Conservation (phyloP, 2,329 filamentous ascomycete genomes). For the Calonectria pteridis region DNA sequence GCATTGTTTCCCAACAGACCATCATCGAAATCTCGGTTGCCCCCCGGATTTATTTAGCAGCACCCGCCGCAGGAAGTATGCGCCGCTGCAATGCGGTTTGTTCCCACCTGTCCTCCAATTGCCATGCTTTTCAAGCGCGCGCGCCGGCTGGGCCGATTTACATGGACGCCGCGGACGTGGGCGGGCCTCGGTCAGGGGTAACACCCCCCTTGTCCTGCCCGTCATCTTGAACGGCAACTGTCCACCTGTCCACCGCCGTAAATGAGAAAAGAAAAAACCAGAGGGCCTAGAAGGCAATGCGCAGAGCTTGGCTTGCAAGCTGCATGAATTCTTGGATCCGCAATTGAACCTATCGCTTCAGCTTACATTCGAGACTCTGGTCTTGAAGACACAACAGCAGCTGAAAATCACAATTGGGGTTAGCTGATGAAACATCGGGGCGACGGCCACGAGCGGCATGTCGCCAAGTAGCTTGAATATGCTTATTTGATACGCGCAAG, state of each 20-base stretch:
- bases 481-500: constrained; percentile 2
- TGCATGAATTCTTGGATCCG: constrained; percentile 28
- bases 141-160: constrained; percentile 35
- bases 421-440: not conserved
- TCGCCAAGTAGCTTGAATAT: not conserved
- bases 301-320: not conserved
- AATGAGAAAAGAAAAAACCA: constrained; percentile 5
- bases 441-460: not conserved
- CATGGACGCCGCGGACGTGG: constrained; percentile 30
- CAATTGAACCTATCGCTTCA: not conserved
- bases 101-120: constrained; percentile 5
- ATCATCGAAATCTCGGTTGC: constrained; percentile 1
- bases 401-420: not conserved
- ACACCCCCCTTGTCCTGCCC: constrained; percentile 1
- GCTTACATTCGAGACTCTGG: not conserved
- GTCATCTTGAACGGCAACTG: constrained; percentile 20
- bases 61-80: constrained; percentile 25
- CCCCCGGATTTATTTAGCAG: constrained; percentile 38
- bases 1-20: constrained; percentile 26
- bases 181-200: constrained; percentile 31
- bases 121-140: constrained; percentile 20
- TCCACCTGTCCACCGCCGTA: not conserved
- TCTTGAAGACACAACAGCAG: not conserved
- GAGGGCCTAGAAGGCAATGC: constrained; percentile 14
- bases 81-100: not conserved